Conservation (phyloP, 345 rosid genomes). For the Eutrema heterophyllum region DNA sequence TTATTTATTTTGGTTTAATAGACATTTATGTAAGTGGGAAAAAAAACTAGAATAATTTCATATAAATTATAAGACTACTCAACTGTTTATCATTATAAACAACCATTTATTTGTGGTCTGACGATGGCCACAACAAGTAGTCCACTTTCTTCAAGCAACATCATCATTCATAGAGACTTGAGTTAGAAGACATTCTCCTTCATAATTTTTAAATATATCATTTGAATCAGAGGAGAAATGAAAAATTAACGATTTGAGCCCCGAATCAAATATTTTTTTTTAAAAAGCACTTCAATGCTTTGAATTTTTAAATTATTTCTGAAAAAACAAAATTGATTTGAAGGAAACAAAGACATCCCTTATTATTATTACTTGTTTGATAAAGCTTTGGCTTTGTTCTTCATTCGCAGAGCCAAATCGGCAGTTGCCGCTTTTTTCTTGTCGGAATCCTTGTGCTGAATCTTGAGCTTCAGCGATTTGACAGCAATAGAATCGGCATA, state of each 20-base stretch:
- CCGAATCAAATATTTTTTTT: not conserved
- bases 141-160: not conserved
- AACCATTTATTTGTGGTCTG: not conserved
- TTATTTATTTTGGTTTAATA: not conserved
- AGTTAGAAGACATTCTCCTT: too few species aligned
- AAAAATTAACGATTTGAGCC: not conserved
- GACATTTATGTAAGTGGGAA: not conserved
- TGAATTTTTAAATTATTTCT: not conserved
- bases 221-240: not conserved
- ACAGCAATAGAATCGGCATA: slow-evolving; percentile 45
- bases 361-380: not conserved
- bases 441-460: slow-evolving; percentile 35
- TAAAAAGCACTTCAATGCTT: too few species aligned
- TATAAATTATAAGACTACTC: too few species aligned
- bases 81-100: too few species aligned
- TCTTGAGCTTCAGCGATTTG: slow-evolving; percentile 74
- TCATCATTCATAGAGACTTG: too few species aligned
- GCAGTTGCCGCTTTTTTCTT: slow-evolving; percentile 1
- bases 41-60: too few species aligned
- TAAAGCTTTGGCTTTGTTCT: slow-evolving; percentile 25
- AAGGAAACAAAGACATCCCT: slow-evolving; percentile 4
- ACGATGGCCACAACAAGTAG: not conserved
- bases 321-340: slow-evolving; percentile 8
- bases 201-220: too few species aligned
- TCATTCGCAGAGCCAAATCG: slow-evolving; percentile 19